A percentile compares a stretch with the other conserved stretches of the same genome.
These are phyloP conservation scores for Spathaspora gorwiae DNA, from an alignment of 805 yeast genomes.

Conservation along the genomic window DNA sequence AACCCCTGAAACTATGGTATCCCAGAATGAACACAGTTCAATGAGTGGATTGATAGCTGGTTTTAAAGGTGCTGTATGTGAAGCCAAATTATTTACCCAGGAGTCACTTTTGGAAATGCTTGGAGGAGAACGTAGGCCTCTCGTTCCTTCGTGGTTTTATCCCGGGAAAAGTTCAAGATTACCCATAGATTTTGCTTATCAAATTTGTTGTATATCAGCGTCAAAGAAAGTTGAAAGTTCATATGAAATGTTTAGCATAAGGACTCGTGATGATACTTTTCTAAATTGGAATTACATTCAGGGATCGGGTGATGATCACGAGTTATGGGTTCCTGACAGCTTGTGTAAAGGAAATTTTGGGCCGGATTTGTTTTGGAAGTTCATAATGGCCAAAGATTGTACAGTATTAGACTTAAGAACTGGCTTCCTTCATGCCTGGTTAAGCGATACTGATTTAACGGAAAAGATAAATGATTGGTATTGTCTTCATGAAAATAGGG, in stretches of 20 bases:
- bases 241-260: not conserved
- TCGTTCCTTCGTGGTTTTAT: slow-evolving; percentile 67
- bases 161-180: slow-evolving; percentile 38
- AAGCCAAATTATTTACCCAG: slow-evolving; percentile 31
- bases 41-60: slow-evolving; percentile 45
- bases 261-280: slow-evolving; percentile 4
- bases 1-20: slow-evolving; percentile 35
- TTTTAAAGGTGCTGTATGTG: slow-evolving; percentile 43
- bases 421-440: slow-evolving; percentile 17
- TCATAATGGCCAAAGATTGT: not conserved
- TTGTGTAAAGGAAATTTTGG: slow-evolving; percentile 45
- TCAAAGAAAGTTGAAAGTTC: slow-evolving; percentile 36
- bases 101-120: not conserved
- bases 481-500: not conserved
- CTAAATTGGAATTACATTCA: slow-evolving; percentile 56
- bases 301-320: slow-evolving; percentile 95
- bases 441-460: slow-evolving; percentile 20
- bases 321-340: slow-evolving; percentile 56
- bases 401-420: slow-evolving; percentile 17
- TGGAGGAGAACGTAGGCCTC: slow-evolving; percentile 37
- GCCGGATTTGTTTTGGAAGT: slow-evolving; percentile 55
- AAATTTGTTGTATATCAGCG: slow-evolving; percentile 52
- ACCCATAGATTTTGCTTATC: slow-evolving; percentile 3
- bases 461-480: slow-evolving; percentile 13
- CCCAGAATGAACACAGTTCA: slow-evolving; percentile 51